Evolutionary conservation across 257 asterid genomes (phyloP).

Genomic region (Capsicum baccatum): DNA sequence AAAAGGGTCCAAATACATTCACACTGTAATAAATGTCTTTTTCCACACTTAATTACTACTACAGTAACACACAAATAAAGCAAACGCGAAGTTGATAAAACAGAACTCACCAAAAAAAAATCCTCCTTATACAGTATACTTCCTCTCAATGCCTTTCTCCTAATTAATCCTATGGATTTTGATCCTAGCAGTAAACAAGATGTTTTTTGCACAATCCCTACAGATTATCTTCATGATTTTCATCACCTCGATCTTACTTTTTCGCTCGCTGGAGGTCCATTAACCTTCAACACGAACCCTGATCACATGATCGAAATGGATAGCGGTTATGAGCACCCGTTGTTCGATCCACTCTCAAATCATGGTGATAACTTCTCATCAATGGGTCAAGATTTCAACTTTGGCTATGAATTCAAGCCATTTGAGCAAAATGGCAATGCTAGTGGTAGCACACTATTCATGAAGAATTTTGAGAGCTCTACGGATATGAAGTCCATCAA

Average conservation of each 20-base stretch:
- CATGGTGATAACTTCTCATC: constrained; percentile 8
- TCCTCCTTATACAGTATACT: not conserved
- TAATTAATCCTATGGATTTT: constrained; percentile 38
- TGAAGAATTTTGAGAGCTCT: constrained; percentile 40
- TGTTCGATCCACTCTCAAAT: constrained; percentile 46
- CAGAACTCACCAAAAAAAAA: not conserved
- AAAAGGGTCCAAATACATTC: constrained; percentile 30
- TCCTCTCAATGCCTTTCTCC: not conserved
- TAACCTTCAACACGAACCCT: constrained; percentile 30
- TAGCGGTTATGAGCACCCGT: constrained; percentile 45
- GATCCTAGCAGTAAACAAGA: constrained; percentile 22
- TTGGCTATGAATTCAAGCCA: constrained; percentile 41
- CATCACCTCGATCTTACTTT: constrained; percentile 55
- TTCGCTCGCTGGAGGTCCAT: not conserved
- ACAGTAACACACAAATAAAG: constrained; percentile 19
- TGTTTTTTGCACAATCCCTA: constrained; percentile 45
- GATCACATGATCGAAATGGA: constrained; percentile 40
- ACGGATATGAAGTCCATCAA: constrained; percentile 44
- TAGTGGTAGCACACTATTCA: constrained; percentile 25
- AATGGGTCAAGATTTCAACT: constrained; percentile 12
- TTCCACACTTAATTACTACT: constrained; percentile 11
- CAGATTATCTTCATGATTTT: constrained; percentile 62
- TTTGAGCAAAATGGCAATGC: constrained; percentile 43
- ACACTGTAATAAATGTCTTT: constrained; percentile 36
- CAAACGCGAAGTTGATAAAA: not conserved